Percentiles rank a stretch among this genome's conserved stretches.
Conservation (phyloP, 2,329 filamentous ascomycete genomes). For the Pseudocercospora crystallina region DNA sequence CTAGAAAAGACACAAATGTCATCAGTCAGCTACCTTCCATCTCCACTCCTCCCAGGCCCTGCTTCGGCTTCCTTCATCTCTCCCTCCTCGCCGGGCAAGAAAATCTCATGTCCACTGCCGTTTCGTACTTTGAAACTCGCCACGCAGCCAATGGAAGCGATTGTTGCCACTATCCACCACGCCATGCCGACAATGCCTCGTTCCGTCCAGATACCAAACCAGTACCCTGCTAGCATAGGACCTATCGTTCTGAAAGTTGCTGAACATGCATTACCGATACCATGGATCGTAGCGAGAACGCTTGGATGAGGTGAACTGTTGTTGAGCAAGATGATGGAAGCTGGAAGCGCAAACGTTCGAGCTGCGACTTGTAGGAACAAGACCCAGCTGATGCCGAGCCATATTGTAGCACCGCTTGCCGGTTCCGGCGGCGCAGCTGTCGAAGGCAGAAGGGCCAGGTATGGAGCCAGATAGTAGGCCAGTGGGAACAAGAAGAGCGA, state of each 20-base stretch:
- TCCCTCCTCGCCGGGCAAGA: constrained; percentile 50
- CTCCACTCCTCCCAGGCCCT: constrained; percentile 31
- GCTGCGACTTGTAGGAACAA: constrained; percentile 69
- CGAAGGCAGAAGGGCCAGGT: constrained; percentile 67
- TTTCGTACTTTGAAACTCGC: constrained; percentile 64
- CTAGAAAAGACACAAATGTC: too few species aligned
- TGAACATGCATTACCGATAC: constrained; percentile 57
- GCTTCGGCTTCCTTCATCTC: constrained; percentile 30
- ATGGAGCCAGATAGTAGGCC: constrained; percentile 69
- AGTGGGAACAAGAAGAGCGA: constrained; percentile 70
- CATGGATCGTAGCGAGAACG: constrained; percentile 60
- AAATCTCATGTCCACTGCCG: constrained; percentile 62
- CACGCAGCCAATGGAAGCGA: constrained; percentile 58
- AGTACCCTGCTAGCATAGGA: constrained; percentile 55
- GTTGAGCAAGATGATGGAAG: constrained; percentile 57
- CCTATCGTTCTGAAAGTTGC: constrained; percentile 57
- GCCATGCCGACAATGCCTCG: constrained; percentile 56
- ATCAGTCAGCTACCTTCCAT: constrained; percentile 25
- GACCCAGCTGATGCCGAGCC: constrained; percentile 64
- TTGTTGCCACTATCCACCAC: constrained; percentile 58
- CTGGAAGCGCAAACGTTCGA: constrained; percentile 65
- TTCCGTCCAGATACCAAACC: constrained; percentile 54
- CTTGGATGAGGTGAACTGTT: constrained; percentile 57
- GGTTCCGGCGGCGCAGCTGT: constrained; percentile 49
- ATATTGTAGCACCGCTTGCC: constrained; percentile 57